Conservation (phyloP, 371 early-diverging fungal genomes). For the Lichtheimia ornata region DNA sequence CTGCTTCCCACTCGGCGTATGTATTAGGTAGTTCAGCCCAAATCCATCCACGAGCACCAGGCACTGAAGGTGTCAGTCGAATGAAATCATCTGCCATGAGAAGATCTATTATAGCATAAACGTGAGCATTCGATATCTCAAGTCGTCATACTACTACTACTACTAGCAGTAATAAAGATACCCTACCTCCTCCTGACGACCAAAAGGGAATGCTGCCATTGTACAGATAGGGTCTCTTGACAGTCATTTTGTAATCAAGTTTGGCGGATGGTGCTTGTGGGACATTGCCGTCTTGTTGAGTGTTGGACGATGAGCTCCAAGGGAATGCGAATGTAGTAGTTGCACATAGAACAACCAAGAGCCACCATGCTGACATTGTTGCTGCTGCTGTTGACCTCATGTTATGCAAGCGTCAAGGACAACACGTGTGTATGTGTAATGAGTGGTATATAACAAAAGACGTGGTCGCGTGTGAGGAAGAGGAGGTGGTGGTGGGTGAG, state of each 20-base stretch:
- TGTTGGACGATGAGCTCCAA: neutral
- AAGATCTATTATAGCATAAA: constrained; percentile 44
- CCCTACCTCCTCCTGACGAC: constrained; percentile 49
- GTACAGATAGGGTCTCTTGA: constrained; percentile 66
- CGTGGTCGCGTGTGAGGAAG: too few relatives aligned
- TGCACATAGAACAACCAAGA: neutral
- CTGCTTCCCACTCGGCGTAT: constrained; percentile 77
- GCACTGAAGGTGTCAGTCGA: constrained; percentile 71
- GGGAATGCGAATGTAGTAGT: neutral
- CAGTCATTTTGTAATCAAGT: constrained; percentile 67
- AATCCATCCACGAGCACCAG: constrained; percentile 64
- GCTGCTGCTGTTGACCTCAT: too few relatives aligned
- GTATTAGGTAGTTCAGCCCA: constrained; percentile 71
- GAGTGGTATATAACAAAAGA: too few relatives aligned
- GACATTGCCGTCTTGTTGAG: neutral
- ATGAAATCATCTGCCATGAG: constrained; percentile 61
- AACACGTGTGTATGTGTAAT: too few relatives aligned
- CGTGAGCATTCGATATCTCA: neutral
- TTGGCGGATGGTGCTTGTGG: constrained; percentile 25
- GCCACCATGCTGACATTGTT: too few relatives aligned
- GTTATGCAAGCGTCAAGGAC: too few relatives aligned
- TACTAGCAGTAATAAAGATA: neutral
- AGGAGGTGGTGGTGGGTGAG: too few relatives aligned
- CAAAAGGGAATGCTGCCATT: constrained; percentile 62
- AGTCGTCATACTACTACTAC: neutral